Evolutionary conservation across 2,329 filamentous ascomycete species (phyloP).

Genomic region (Xylaria polymorpha): DNA sequence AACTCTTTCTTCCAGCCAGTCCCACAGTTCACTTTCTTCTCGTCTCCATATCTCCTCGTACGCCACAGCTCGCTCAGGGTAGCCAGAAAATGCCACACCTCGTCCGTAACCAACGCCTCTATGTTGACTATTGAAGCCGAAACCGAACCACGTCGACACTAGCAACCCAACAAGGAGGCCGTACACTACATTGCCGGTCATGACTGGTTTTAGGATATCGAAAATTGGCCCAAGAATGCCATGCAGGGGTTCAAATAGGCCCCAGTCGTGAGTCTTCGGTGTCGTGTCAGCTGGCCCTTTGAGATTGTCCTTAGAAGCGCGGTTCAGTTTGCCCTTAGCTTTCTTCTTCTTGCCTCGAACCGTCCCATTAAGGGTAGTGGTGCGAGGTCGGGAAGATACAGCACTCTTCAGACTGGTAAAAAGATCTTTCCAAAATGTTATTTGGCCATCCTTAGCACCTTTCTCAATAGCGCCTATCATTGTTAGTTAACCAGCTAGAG

Average conservation of each 20-base stretch:
- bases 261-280: constrained; percentile 70
- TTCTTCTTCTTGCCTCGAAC: constrained; percentile 72
- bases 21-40: constrained; percentile 91
- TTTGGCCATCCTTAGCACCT: constrained; percentile 90
- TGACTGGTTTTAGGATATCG: constrained; percentile 75
- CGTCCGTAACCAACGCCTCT: constrained; percentile 53
- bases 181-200: constrained; percentile 82
- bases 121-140: constrained; percentile 60
- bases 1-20: constrained; percentile 89
- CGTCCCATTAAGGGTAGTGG: constrained; percentile 59
- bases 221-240: constrained; percentile 75
- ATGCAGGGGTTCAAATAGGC: constrained; percentile 81
- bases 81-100: constrained; percentile 55
- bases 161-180: constrained; percentile 78
- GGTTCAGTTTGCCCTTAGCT: constrained; percentile 63
- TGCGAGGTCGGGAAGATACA: constrained; percentile 72
- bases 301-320: constrained; percentile 55
- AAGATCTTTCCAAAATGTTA: constrained; percentile 82
- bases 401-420: constrained; percentile 78
- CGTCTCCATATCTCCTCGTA: constrained; percentile 94
- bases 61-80: constrained; percentile 77
- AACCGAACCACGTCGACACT: constrained; percentile 78
- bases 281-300: constrained; percentile 56
- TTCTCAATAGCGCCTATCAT: constrained; percentile 89
- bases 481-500: constrained; percentile 47